Evolutionary conservation across 1,284 basidiomycete genomes (phyloP).

Genomic region (Rhizoctonia solani): DNA sequence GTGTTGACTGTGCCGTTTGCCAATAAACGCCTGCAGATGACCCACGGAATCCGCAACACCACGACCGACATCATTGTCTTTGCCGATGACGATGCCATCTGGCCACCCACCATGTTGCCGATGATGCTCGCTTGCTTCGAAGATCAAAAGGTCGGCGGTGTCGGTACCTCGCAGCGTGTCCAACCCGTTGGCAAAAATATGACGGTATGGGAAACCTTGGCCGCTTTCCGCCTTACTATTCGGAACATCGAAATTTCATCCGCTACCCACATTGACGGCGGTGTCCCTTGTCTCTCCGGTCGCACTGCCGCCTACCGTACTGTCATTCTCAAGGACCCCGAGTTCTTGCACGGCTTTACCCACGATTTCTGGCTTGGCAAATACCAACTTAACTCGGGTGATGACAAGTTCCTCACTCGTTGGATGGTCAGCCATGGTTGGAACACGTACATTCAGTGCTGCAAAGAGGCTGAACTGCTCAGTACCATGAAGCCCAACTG

Average conservation of each 20-base stretch:
- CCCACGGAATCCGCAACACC: conserved; percentile 84
- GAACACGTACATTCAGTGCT: conserved; percentile 90
- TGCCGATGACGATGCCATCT: conserved; percentile 92
- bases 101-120: conserved; percentile 85
- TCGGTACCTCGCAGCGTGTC: conserved; percentile 87
- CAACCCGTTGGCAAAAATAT: conserved; percentile 74
- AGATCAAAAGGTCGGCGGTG: conserved; percentile 89
- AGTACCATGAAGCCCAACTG: conserved; percentile 96
- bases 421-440: conserved; percentile 96
- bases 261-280: conserved; percentile 89
- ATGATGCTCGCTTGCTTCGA: conserved; percentile 89
- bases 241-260: conserved; percentile 90
- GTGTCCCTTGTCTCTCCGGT: conserved; percentile 87
- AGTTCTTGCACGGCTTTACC: conserved; percentile 89
- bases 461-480: conserved; percentile 85
- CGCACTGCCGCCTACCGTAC: conserved; percentile 91
- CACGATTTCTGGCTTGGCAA: conserved; percentile 92
- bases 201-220: conserved; percentile 93
- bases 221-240: conserved; percentile 88
- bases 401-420: conserved; percentile 93
- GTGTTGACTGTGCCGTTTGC: conserved; percentile 90
- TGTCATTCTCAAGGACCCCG: conserved; percentile 90
- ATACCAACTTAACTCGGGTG: conserved; percentile 89
- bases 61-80: conserved; percentile 95
- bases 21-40: conserved; percentile 92